phyloP scores from a whole-genome alignment of 306 rosid species.

The Fagus sylvatica region DNA sequence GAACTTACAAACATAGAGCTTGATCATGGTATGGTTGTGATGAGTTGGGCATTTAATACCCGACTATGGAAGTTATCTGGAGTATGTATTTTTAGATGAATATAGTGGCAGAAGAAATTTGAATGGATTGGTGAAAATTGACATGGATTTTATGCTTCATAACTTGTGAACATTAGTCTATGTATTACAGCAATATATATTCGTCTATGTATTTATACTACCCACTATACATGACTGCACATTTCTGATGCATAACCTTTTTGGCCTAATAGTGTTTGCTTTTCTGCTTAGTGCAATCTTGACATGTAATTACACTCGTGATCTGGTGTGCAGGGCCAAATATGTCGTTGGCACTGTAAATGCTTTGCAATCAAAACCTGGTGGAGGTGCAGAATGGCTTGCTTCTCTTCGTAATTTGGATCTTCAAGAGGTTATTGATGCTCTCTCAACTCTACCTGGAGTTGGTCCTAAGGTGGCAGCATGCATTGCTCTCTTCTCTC shows the following conservation, averaged over 20 bases:
- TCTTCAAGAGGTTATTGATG: constrained; percentile 57
- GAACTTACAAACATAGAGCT: not conserved
- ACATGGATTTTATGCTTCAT: too few relatives aligned
- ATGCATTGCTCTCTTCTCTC: constrained; percentile 92
- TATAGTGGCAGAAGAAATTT: too few relatives aligned
- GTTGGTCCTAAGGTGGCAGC: constrained; percentile 99
- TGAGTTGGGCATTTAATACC: too few relatives aligned
- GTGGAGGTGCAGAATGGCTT: constrained; percentile 90
- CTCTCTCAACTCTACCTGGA: constrained; percentile 74
- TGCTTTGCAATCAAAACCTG: constrained; percentile 59
- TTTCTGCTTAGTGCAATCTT: not conserved
- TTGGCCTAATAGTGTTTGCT: not conserved
- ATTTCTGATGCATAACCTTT: not conserved
- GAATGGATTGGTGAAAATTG: too few relatives aligned
- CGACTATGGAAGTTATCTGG: too few relatives aligned
- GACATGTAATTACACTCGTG: constrained; percentile 2
- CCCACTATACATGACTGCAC: not conserved
- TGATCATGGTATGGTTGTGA: not conserved
- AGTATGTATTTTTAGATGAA: too few relatives aligned
- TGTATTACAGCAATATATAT: not conserved
- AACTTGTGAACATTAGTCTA: too few relatives aligned
- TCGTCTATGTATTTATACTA: not conserved
- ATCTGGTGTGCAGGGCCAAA: constrained; percentile 63
- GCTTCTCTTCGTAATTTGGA: constrained; percentile 64
- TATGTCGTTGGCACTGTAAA: constrained; percentile 70